Conservation (phyloP, 2,329 filamentous ascomycete species). For the Tolypocladium tropicale region DNA sequence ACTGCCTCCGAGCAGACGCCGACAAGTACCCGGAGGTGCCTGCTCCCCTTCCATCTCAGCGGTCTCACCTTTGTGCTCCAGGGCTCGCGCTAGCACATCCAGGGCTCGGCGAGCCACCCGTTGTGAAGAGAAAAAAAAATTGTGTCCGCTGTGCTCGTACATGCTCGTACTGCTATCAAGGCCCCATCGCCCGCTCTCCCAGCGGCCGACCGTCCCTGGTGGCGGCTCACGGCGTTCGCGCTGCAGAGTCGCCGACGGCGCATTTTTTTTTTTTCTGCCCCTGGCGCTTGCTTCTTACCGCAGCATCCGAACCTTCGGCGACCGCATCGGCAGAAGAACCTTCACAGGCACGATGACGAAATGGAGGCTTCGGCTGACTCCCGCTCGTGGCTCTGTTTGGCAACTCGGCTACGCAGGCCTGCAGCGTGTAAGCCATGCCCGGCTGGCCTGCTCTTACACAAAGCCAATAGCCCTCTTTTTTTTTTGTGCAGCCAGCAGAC, state of each 20-base stretch:
- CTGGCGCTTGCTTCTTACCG: neutral
- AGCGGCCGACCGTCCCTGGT: too few relatives aligned
- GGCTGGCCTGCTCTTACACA: neutral
- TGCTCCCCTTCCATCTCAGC: neutral
- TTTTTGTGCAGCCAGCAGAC: neutral
- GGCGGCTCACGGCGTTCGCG: neutral
- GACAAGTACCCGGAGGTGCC: neutral
- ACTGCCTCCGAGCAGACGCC: conserved; percentile 4
- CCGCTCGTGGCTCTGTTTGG: too few relatives aligned
- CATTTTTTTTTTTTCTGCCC: neutral
- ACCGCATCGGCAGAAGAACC: neutral
- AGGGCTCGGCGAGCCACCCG: neutral
- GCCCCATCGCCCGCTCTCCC: too few relatives aligned
- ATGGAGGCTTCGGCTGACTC: neutral
- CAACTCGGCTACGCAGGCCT: too few relatives aligned
- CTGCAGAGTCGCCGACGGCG: neutral
- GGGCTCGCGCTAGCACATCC: neutral
- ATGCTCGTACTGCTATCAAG: too few relatives aligned
- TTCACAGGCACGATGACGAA: neutral
- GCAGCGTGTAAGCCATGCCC: too few relatives aligned
- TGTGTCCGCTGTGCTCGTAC: neutral
- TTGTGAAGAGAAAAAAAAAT: neutral
- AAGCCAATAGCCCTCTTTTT: too few relatives aligned
- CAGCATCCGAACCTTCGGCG: neutral
- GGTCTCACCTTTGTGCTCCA: neutral